Evolutionary conservation across 129 eudicot species (phyloP).

Genomic region (Chrysanthemum seticuspe): DNA sequence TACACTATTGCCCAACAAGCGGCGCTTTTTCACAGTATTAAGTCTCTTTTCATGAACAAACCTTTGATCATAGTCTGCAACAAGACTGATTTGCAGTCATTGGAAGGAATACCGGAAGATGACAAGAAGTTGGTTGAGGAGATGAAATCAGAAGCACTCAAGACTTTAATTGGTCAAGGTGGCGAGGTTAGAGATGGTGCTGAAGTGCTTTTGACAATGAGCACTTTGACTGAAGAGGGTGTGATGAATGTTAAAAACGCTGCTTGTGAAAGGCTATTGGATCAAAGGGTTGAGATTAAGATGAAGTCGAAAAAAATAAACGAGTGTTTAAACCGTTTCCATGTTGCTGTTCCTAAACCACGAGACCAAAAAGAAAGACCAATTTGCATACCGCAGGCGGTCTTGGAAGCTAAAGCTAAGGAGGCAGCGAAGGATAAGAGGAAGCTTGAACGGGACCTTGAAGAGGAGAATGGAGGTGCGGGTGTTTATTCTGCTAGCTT

Average conservation of each 20-base stretch:
- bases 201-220: constrained; percentile 78
- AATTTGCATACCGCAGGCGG: constrained; percentile 68
- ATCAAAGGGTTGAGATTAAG: constrained; percentile 87
- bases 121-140: constrained; percentile 84
- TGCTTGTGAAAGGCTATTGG: constrained; percentile 81
- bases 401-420: constrained; percentile 72
- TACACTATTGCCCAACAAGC: constrained; percentile 88
- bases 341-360: constrained; percentile 85
- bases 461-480: constrained; percentile 91
- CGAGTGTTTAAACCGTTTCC: constrained; percentile 87
- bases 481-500: constrained; percentile 97
- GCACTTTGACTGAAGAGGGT: constrained; percentile 87
- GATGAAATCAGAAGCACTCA: constrained; percentile 88
- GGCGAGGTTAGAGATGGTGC: constrained; percentile 69
- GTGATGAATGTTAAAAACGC: constrained; percentile 88
- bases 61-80: constrained; percentile 87
- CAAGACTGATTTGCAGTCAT: constrained; percentile 83
- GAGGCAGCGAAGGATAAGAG: constrained; percentile 56
- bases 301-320: constrained; percentile 91
- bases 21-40: constrained; percentile 86
- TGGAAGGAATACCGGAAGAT: constrained; percentile 73
- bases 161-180: constrained; percentile 77
- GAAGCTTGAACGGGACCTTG: constrained; percentile 77
- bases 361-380: constrained; percentile 90
- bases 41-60: constrained; percentile 88